phyloP scores from a whole-genome alignment of 148 eudicot species.

The Simmondsia chinensis region DNA sequence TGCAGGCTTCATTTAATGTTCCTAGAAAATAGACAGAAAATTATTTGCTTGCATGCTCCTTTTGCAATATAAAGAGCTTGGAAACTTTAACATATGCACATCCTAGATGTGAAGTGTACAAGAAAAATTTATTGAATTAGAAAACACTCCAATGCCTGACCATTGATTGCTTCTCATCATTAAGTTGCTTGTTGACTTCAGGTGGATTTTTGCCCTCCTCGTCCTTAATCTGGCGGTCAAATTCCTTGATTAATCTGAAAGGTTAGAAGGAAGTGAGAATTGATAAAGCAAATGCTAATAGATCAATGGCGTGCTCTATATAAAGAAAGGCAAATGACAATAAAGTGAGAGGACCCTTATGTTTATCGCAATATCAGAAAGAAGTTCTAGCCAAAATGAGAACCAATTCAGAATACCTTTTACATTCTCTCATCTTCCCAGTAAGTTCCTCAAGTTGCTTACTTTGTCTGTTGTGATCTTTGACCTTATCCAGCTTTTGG shows the following conservation, averaged over 20 bases:
- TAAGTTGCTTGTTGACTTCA: constrained; percentile 82
- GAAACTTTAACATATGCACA: background rate
- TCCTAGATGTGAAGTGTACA: background rate
- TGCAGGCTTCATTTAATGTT: no score
- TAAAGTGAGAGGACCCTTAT: no score
- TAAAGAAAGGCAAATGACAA: no score
- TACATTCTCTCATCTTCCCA: constrained; percentile 96
- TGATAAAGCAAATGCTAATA: background rate
- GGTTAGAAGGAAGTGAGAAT: background rate
- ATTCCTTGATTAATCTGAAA: constrained; percentile 80
- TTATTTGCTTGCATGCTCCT: no score
- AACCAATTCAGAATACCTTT: constrained; percentile 69
- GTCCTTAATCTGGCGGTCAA: constrained; percentile 95
- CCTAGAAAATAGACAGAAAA: no score
- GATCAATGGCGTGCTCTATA: no score
- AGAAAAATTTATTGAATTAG: background rate
- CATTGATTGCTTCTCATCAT: constrained; percentile 97
- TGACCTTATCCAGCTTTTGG: constrained; percentile 92
- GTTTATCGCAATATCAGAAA: no score
- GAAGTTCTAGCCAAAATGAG: no score
- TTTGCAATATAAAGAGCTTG: no score
- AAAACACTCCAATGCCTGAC: constrained; percentile 24
- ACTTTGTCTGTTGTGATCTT: constrained; percentile 84
- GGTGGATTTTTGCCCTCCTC: constrained; percentile 75
- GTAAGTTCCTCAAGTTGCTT: constrained; percentile 98